Conservation (phyloP, 306 rosid species). For the Dryas alaskensis region DNA sequence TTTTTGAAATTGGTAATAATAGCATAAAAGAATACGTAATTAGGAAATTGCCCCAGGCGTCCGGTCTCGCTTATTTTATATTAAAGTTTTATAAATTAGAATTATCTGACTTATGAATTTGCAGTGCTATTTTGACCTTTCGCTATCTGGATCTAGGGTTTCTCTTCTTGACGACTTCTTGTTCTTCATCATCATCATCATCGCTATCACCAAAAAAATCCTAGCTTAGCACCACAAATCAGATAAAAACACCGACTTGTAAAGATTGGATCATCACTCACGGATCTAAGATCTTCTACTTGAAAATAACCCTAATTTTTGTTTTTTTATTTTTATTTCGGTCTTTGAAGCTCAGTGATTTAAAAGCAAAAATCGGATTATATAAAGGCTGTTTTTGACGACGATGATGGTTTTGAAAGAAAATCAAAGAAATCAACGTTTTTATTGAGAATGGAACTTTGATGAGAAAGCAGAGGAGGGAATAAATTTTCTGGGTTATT, state of each 20-base stretch:
- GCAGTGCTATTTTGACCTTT: conserved; percentile 66
- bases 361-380: conserved; percentile 63
- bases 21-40: neutral
- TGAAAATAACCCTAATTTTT: conserved; percentile 36
- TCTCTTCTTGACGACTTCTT: conserved; percentile 47
- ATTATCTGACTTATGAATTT: conserved; percentile 21
- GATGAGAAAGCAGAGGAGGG: conserved; percentile 35
- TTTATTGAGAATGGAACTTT: conserved; percentile 28
- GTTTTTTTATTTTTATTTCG: conserved; percentile 9
- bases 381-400: conserved; percentile 52
- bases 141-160: conserved; percentile 99
- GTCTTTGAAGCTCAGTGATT: conserved; percentile 26
- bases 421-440: conserved; percentile 33
- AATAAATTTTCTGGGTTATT: conserved; percentile 5
- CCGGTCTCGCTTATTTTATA: neutral
- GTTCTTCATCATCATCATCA: conserved; percentile 29
- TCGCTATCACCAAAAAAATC: conserved; percentile 38
- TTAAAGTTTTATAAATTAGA: conserved; percentile 4
- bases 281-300: conserved; percentile 59
- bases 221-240: conserved; percentile 42
- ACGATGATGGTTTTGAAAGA: conserved; percentile 41
- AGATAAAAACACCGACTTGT: conserved; percentile 16
- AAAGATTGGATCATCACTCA: conserved; percentile 43
- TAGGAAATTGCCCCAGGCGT: neutral
- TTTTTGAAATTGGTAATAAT: neutral